Evolutionary conservation across 2,329 filamentous ascomycete species (phyloP).

Genomic region (Penicillium sp.): DNA sequence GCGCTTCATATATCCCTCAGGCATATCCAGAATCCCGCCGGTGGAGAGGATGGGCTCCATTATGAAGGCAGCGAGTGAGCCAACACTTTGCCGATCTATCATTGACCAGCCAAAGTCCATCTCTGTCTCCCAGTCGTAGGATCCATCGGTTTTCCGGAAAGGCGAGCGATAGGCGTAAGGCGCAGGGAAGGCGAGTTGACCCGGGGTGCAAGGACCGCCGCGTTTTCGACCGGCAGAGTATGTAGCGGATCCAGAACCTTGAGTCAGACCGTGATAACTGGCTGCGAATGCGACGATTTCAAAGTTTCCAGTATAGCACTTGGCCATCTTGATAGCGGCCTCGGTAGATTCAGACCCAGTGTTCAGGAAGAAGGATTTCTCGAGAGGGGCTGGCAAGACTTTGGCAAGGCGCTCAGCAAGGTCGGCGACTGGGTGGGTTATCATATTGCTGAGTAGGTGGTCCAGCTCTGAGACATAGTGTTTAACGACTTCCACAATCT

Average conservation of each 20-base stretch:
- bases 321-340: constrained; percentile 65
- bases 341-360: constrained; percentile 61
- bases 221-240: constrained; percentile 24
- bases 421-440: constrained; percentile 58
- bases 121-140: constrained; percentile 66
- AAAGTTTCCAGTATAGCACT: constrained; percentile 64
- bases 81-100: constrained; percentile 60
- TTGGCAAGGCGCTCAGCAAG: constrained; percentile 53
- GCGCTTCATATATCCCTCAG: constrained; percentile 58
- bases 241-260: constrained; percentile 53
- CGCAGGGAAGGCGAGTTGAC: constrained; percentile 58
- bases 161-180: constrained; percentile 63
- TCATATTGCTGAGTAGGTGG: constrained; percentile 61
- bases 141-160: constrained; percentile 60
- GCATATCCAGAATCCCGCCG: constrained; percentile 62
- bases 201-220: constrained; percentile 48
- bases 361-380: constrained; percentile 59
- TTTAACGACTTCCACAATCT: constrained; percentile 56
- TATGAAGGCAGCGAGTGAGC: constrained; percentile 64
- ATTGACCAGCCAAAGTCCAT: constrained; percentile 63
- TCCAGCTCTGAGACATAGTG: constrained; percentile 55
- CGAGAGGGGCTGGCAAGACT: constrained; percentile 49
- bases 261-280: constrained; percentile 64
- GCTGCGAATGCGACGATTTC: constrained; percentile 62
- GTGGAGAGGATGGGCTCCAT: constrained; percentile 61